phyloP scores from a whole-genome alignment of 345 rosid species.

The Lagerstroemia speciosa region DNA sequence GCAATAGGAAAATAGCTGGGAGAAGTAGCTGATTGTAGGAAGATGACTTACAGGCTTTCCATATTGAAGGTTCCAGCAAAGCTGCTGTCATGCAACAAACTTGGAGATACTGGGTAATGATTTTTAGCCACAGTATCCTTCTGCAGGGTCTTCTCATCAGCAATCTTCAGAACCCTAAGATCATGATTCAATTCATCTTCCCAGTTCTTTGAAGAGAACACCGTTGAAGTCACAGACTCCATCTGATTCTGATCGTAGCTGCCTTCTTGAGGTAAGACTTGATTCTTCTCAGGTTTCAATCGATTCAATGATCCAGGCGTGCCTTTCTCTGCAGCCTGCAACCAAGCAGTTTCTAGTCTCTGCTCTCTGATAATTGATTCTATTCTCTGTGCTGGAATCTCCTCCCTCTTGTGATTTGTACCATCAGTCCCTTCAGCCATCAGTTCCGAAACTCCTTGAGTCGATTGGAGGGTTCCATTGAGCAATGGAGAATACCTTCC shows the following conservation, averaged over 20 bases:
- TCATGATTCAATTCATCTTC: slow-evolving; percentile 63
- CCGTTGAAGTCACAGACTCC: slow-evolving; percentile 41
- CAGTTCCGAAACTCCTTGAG: slow-evolving; percentile 23
- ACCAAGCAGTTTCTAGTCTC: slow-evolving; percentile 91
- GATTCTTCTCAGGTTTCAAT: slow-evolving; percentile 80
- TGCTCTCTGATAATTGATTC: slow-evolving; percentile 96
- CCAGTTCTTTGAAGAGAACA: slow-evolving; percentile 50
- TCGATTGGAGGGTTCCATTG: slow-evolving; percentile 19
- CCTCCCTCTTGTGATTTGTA: slow-evolving; percentile 36
- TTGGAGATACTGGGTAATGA: slow-evolving; percentile 66
- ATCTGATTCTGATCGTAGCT: slow-evolving; percentile 34
- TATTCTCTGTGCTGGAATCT: slow-evolving; percentile 74
- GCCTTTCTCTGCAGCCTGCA: slow-evolving; percentile 85
- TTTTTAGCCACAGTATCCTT: slow-evolving; percentile 45
- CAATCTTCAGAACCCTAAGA: slow-evolving; percentile 53
- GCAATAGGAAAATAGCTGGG: neutral
- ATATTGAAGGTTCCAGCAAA: slow-evolving; percentile 40
- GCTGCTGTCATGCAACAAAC: slow-evolving; percentile 60
- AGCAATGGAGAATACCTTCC: slow-evolving; percentile 19
- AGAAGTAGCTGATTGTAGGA: neutral
- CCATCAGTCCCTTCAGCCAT: slow-evolving; percentile 29
- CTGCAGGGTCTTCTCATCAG: slow-evolving; percentile 37
- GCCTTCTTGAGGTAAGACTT: slow-evolving; percentile 78
- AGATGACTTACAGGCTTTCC: slow-evolving; percentile 65
- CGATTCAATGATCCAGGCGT: slow-evolving; percentile 50